Evolutionary conservation across 2,329 filamentous ascomycete species (phyloP).

Genomic region (Exophiala phaeomuriformis): DNA sequence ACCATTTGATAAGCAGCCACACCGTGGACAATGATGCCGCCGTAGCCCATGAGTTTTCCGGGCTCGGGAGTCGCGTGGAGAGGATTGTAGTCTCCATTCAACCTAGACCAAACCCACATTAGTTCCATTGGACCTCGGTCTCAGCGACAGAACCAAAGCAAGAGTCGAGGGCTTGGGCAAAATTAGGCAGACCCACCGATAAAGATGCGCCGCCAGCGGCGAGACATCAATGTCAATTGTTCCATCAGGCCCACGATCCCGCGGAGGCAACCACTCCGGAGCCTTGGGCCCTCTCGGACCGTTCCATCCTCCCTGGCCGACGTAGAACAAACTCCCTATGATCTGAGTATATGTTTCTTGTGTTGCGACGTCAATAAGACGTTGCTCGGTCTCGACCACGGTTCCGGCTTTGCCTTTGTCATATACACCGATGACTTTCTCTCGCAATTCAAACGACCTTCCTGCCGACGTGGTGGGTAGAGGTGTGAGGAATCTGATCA

Average conservation of each 20-base stretch:
- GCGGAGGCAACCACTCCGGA: slow-evolving; percentile 28
- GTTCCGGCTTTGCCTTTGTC: slow-evolving; percentile 40
- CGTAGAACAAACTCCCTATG: slow-evolving; percentile 38
- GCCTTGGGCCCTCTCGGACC: slow-evolving; percentile 34
- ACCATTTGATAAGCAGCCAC: slow-evolving; percentile 45
- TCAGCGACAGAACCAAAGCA: too few species aligned
- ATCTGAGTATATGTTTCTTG: slow-evolving; percentile 36
- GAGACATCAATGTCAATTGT: slow-evolving; percentile 36
- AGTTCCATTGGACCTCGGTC: too few species aligned
- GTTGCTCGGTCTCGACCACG: slow-evolving; percentile 39
- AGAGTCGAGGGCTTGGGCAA: too few species aligned
- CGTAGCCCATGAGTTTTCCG: slow-evolving; percentile 40
- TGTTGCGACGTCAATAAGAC: slow-evolving; percentile 37
- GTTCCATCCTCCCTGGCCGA: slow-evolving; percentile 42
- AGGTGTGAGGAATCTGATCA: slow-evolving; percentile 35
- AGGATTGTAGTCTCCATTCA: slow-evolving; percentile 47
- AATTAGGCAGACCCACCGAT: too few species aligned
- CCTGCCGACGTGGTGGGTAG: slow-evolving; percentile 35
- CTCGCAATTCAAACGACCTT: slow-evolving; percentile 36
- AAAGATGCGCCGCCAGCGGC: slow-evolving; percentile 37
- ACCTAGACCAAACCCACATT: slow-evolving; percentile 8
- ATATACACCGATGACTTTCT: slow-evolving; percentile 40
- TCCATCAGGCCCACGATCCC: slow-evolving; percentile 34
- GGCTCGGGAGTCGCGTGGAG: slow-evolving; percentile 42
- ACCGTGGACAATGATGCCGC: slow-evolving; percentile 42